phyloP scores from a whole-genome alignment of 2,329 filamentous ascomycete genomes.

The Ophiosphaerella korrae region DNA sequence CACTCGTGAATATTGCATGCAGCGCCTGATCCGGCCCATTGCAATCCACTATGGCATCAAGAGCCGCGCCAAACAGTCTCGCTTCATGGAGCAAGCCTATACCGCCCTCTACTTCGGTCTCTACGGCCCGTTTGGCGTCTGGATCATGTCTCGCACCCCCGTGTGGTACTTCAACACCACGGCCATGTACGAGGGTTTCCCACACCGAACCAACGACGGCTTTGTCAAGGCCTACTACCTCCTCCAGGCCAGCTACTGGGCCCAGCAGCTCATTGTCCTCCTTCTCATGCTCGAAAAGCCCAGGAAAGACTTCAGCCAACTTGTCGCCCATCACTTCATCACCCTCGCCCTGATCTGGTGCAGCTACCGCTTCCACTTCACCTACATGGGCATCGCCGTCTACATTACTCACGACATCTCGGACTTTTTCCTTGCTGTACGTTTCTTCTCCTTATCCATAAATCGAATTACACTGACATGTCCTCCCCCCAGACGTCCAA shows the following conservation, averaged over 20 bases:
- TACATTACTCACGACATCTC: conserved; percentile 95
- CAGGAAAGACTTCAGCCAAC: conserved; percentile 91
- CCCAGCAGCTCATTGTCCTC: conserved; percentile 89
- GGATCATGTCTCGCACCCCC: conserved; percentile 87
- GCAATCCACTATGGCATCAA: conserved; percentile 72
- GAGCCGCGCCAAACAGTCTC: conserved; percentile 76
- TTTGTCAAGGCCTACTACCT: conserved; percentile 95
- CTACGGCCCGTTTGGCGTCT: conserved; percentile 82
- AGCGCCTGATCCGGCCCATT: conserved; percentile 79
- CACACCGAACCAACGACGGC: conserved; percentile 79
- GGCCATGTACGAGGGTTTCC: conserved; percentile 88
- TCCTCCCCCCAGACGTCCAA: conserved; percentile 72
- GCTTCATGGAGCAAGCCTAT: conserved; percentile 97
- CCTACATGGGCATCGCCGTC: conserved; percentile 89
- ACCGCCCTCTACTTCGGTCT: conserved; percentile 88
- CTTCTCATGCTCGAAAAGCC: conserved; percentile 88
- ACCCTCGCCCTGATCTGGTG: conserved; percentile 81
- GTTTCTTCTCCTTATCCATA: conserved; percentile 33
- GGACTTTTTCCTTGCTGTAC: conserved; percentile 92
- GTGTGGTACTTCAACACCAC: conserved; percentile 95
- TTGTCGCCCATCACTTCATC: conserved; percentile 90
- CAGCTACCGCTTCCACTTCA: conserved; percentile 96
- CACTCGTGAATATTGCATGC: conserved; percentile 95
- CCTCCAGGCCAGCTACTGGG: conserved; percentile 93
- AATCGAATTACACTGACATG: conserved; percentile 2